Evolutionary conservation across 2,329 filamentous ascomycete genomes (phyloP), one percentile per base, ranked within the genome.

Genomic region (Tolypocladium sp.): DNA sequence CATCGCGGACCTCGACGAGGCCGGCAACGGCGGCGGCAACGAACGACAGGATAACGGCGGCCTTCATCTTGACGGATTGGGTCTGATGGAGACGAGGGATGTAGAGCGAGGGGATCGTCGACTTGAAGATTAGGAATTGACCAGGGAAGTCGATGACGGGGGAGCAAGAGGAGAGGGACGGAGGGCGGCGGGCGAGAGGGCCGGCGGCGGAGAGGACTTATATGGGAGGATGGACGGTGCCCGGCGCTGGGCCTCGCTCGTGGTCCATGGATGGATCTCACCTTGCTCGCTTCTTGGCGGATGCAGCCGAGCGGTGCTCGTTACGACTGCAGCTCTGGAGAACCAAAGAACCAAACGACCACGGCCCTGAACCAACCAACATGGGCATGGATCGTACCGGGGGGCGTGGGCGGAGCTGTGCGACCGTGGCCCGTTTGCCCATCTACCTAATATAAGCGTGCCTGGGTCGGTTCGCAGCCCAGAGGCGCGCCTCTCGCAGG

Each of bases 1-100:
- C 77, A 59, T 62, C 64, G 60, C 74, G 74, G 63, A 66, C 63
- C 59, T 74, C 69, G 40, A 76, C 59, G 58, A 70, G 66, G 65
- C 67, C 66, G 58, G 72, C 74, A 55, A 73, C 63, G 64, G 71
- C 74, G 57, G 71, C 64, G 61, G 70, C 71, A 61, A 69, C 71
- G 59, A 76, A 65, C 53, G 71, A 72, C 54, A 77, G 70, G 63
- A 74, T 63, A 62, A 70, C 66, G 65, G 70, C 65, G 68, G 71
- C 66, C 73, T 78, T 77, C 76, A 78, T 77, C 55, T 68, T 74
- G 69, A 67, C 49, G 27, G 37, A 33, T 7, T 20, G 25, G 15
- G 15, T 30, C 46, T 51, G 46, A 17, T 27, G 46, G 4, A 27
- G 37, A 42, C 30, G 37, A 30, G 38, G 25, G 38, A 8, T n/a